Evolutionary conservation across 164 flowering plant species (phyloP), one percentile per base, ranked within the genome.

Genomic region (Annona cherimola): DNA sequence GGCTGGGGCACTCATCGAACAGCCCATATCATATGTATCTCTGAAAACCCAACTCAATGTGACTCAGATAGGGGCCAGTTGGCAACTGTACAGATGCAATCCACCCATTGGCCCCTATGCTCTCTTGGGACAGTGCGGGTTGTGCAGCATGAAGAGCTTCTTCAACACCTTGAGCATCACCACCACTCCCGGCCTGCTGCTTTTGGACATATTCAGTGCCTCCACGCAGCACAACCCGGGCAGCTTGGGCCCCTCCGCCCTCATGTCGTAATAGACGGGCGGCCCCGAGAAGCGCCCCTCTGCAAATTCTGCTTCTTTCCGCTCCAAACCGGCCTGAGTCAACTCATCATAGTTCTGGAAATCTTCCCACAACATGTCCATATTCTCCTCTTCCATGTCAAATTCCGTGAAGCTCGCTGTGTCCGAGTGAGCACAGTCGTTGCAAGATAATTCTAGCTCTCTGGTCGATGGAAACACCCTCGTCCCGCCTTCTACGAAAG

Each of bases 291-390:
- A 5, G 62, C 1, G 4, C 66, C 9, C 69, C 19, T 42, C 44
- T 5, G 69, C 16, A 14, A 50, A 16, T 0, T 66, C 54, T 16
- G 45, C 45, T 60, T 66, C 46, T 26, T 46, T 73, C n/a, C 26
- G 60, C 42, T 71, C 59, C 40, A 67, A 57, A 63, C 75, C 71
- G 20, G 70, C 60, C 66, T 69, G 72, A 3, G 45, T 42, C 41
- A 82, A 42, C 40, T 89, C 89, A 1, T 87, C 87, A 5, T 50
- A 2, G 57, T 8, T 50, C 57, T 89, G 84, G 81, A 89, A 81
- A 69, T 86, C 77, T 76, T 89, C 90, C 93, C 93, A 89, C 74
- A 89, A 71, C 82, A 81, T 67, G 67, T 89, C 93, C 93, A 89
- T 89, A 78, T 76, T 87, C 62, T 86, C 89, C 45, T 84, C 88